These are phyloP conservation scores for Periconia macrospinosa DNA, from an alignment of 2,329 filamentous ascomycete genomes.

Conservation along the genomic window DNA sequence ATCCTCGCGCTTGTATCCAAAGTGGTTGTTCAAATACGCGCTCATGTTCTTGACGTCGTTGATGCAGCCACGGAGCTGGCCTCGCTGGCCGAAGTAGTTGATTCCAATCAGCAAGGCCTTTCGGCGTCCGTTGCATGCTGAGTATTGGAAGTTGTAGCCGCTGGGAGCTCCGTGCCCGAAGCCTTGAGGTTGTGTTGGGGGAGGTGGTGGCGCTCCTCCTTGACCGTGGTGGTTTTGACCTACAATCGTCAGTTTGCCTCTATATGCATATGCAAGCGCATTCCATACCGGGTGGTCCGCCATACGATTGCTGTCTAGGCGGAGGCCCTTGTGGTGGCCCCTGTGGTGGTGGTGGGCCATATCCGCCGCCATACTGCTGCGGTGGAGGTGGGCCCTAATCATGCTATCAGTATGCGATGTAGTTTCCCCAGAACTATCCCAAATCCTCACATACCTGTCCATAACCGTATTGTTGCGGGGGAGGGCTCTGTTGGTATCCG, in stretches of 20 bases:
- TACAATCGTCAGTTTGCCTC: not conserved
- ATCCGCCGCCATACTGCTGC: slow-evolving; percentile 33
- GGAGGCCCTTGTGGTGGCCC: slow-evolving; percentile 2
- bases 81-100: slow-evolving; percentile 93
- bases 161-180: slow-evolving; percentile 73
- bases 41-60: slow-evolving; percentile 99
- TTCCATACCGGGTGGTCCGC: slow-evolving; percentile 22
- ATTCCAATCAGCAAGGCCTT: slow-evolving; percentile 93
- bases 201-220: slow-evolving; percentile 66
- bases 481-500: slow-evolving; percentile 43
- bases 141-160: slow-evolving; percentile 86
- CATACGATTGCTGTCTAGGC: slow-evolving; percentile 20
- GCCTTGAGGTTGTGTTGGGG: slow-evolving; percentile 59
- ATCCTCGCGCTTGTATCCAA: slow-evolving; percentile 90
- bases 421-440: not conserved
- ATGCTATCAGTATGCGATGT: slow-evolving; percentile 16
- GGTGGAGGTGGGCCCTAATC: slow-evolving; percentile 35
- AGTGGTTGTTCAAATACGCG: slow-evolving; percentile 81
- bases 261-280: not conserved
- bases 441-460: slow-evolving; percentile 36
- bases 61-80: slow-evolving; percentile 89
- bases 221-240: slow-evolving; percentile 43
- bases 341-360: slow-evolving; percentile 22
- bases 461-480: slow-evolving; percentile 49
- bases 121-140: slow-evolving; percentile 81